Conservation (phyloP, 2,329 filamentous ascomycete genomes). For the Sordariomycetes sp. region DNA sequence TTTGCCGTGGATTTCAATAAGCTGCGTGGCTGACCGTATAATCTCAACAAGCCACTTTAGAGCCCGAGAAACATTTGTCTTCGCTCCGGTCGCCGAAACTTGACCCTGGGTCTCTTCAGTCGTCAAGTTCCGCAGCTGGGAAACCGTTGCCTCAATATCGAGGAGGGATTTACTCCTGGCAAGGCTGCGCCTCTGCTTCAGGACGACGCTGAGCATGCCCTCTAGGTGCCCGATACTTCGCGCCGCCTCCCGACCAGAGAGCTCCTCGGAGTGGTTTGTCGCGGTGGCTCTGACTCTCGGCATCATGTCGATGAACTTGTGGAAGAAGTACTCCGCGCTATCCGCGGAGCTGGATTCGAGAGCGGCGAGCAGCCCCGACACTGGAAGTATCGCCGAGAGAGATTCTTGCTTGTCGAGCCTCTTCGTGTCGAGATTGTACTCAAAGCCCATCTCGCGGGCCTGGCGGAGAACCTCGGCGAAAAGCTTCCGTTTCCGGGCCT, state of each 20-base stretch:
- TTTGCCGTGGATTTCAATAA: conserved; percentile 57
- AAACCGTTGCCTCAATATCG: background rate
- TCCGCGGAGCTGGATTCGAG: conserved; percentile 13
- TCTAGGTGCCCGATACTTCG: conserved; percentile 81
- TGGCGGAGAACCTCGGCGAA: conserved; percentile 81
- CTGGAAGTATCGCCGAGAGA: conserved; percentile 57
- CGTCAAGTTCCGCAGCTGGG: background rate
- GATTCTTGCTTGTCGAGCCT: conserved; percentile 64
- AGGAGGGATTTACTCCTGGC: conserved; percentile 11
- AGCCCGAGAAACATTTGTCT: conserved; percentile 13
- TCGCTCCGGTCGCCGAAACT: background rate
- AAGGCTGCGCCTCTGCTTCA: conserved; percentile 48
- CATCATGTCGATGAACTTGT: conserved; percentile 67
- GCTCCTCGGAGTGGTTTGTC: conserved; percentile 70
- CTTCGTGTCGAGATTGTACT: conserved; percentile 67
- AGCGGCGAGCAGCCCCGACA: conserved; percentile 27
- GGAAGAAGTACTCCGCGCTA: conserved; percentile 58
- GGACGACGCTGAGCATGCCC: conserved; percentile 59
- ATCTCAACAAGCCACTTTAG: conserved; percentile 58
- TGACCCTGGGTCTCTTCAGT: background rate
- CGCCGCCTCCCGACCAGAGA: conserved; percentile 69
- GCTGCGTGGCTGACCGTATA: conserved; percentile 47
- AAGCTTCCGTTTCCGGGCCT: conserved; percentile 78
- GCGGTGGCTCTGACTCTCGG: conserved; percentile 55
- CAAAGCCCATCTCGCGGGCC: conserved; percentile 81